A percentile compares a stretch with the other conserved stretches of the same genome.
These are phyloP conservation scores for Cordia subcordata DNA, from an alignment of 257 asterid species.

Conservation along the genomic window DNA sequence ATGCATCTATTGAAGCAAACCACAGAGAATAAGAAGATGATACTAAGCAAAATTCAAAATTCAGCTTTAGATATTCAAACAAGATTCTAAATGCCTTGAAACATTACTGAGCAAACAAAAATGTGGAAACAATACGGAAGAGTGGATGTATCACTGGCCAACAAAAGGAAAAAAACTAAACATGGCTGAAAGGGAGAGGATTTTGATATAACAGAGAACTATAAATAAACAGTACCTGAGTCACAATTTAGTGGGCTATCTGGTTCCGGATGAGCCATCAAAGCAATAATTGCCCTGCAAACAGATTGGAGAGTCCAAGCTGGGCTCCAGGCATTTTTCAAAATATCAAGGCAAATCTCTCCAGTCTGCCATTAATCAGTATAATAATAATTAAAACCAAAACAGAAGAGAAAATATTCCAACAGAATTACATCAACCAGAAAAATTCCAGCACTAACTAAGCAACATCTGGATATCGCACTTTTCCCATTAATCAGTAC, in stretches of 20 bases:
- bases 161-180: not conserved
- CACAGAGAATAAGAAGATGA: no score
- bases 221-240: constrained; percentile 51
- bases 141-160: not conserved
- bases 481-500: no score
- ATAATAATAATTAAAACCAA: not conserved
- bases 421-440: not conserved
- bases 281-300: constrained; percentile 95
- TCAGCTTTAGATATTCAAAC: no score
- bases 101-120: not conserved
- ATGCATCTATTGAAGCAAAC: no score
- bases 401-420: not conserved
- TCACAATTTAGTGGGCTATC: constrained; percentile 98
- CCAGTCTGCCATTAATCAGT: constrained; percentile 57
- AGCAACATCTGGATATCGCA: no score
- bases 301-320: constrained; percentile 99
- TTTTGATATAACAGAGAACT: not conserved
- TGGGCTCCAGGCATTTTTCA: constrained; percentile 99
- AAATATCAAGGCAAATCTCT: constrained; percentile 98
- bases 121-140: not conserved
- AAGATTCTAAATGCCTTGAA: no score
- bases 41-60: no score
- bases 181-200: not conserved
- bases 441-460: not conserved
- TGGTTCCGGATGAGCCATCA: constrained; percentile 99